These are phyloP conservation scores for Thielaviopsis euricoi DNA, from an alignment of 2,329 filamentous ascomycete species.

Conservation along the genomic window DNA sequence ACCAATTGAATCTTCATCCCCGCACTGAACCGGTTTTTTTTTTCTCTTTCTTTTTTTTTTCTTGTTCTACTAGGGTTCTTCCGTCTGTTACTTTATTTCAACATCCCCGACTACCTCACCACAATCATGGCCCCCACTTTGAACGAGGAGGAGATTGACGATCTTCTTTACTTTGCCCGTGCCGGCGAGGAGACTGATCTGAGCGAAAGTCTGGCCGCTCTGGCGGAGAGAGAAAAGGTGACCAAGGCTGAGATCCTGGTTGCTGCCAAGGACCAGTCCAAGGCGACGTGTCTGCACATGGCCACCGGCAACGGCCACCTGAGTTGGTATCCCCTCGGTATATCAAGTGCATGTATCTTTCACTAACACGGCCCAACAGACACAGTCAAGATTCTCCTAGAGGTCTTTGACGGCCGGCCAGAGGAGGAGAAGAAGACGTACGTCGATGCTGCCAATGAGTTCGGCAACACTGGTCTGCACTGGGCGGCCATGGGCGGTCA, in stretches of 20 bases:
- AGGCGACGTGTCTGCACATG: slow-evolving; percentile 78
- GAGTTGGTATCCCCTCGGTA: slow-evolving; percentile 32
- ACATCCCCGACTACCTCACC: background rate
- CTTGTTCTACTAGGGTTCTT: background rate
- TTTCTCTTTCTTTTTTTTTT: background rate
- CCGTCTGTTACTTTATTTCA: too few relatives aligned
- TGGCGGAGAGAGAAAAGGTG: slow-evolving; percentile 45
- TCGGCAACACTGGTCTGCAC: slow-evolving; percentile 82
- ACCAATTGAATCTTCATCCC: background rate
- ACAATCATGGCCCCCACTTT: slow-evolving; percentile 34
- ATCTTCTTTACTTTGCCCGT: slow-evolving; percentile 76
- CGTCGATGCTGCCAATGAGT: slow-evolving; percentile 55
- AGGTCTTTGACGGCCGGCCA: slow-evolving; percentile 25
- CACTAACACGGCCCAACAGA: slow-evolving; percentile 18
- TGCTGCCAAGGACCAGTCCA: slow-evolving; percentile 55
- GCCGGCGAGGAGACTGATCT: slow-evolving; percentile 61
- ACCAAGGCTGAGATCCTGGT: slow-evolving; percentile 47
- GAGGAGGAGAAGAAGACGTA: slow-evolving; percentile 30
- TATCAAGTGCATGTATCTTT: background rate
- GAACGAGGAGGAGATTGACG: slow-evolving; percentile 70
- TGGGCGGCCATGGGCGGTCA: slow-evolving; percentile 90
- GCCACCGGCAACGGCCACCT: slow-evolving; percentile 78
- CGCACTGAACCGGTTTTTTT: background rate
- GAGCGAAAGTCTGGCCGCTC: slow-evolving; percentile 34
- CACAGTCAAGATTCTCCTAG: slow-evolving; percentile 27